Percentiles rank a stretch among this genome's conserved stretches.
These are phyloP conservation scores for Claviceps maximensis DNA, from an alignment of 2,329 filamentous ascomycete genomes.

Conservation along the genomic window DNA sequence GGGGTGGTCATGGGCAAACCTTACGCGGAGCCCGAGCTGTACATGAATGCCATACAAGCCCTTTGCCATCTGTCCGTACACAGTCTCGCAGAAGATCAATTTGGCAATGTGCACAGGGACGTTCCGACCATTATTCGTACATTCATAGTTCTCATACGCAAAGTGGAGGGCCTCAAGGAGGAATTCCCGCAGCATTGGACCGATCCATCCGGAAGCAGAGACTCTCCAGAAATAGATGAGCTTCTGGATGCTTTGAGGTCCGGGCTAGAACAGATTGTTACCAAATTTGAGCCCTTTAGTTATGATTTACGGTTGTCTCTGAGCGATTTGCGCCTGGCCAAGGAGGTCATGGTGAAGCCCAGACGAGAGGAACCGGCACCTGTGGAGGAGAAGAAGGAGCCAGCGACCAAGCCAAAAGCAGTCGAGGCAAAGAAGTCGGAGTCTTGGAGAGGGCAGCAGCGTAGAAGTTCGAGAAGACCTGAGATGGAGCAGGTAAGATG, in stretches of 20 bases:
- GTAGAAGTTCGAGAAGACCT: slow-evolving; percentile 8
- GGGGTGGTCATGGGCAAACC: slow-evolving; percentile 61
- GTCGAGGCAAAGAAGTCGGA: slow-evolving; percentile 13
- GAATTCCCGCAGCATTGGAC: slow-evolving; percentile 61
- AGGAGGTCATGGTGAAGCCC: slow-evolving; percentile 40
- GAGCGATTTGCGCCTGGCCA: slow-evolving; percentile 61
- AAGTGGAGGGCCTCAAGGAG: slow-evolving; percentile 54
- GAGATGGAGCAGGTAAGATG: slow-evolving; percentile 20
- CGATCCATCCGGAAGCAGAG: slow-evolving; percentile 46
- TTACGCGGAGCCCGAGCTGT: slow-evolving; percentile 53
- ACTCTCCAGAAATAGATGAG: slow-evolving; percentile 55
- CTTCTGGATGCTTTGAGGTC: slow-evolving; percentile 52
- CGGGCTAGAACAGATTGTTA: slow-evolving; percentile 52
- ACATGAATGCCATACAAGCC: slow-evolving; percentile 59
- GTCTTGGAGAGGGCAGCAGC: slow-evolving; percentile 9
- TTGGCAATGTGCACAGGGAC: slow-evolving; percentile 74
- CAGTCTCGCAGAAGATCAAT: slow-evolving; percentile 68
- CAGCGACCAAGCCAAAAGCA: slow-evolving; percentile 15
- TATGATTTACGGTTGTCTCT: slow-evolving; percentile 54
- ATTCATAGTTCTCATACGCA: slow-evolving; percentile 54
- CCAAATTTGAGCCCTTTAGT: slow-evolving; percentile 62
- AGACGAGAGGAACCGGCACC: not conserved
- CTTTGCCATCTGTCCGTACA: slow-evolving; percentile 56
- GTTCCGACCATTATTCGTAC: slow-evolving; percentile 61
- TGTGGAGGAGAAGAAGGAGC: slow-evolving; percentile 15